phyloP scores from a whole-genome alignment of 805 yeast genomes.

The Candida silvicultrix region DNA sequence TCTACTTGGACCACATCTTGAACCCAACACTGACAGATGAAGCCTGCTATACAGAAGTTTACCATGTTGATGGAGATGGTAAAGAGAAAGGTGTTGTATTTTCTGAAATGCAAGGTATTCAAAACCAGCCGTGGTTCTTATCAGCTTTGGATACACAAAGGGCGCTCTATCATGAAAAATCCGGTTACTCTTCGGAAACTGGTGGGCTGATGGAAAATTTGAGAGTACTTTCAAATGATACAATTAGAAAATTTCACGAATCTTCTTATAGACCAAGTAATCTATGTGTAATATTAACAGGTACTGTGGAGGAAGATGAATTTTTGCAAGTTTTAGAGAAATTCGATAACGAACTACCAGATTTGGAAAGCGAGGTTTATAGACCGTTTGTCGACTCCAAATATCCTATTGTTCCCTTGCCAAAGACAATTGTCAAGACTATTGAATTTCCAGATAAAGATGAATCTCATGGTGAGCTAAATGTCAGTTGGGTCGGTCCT shows the following conservation, averaged over 20 bases:
- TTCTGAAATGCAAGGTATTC: conserved; percentile 94
- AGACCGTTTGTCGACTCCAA: conserved; percentile 81
- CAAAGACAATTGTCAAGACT: conserved; percentile 34
- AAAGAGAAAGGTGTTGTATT: conserved; percentile 95
- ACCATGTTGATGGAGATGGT: conserved; percentile 86
- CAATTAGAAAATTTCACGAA: conserved; percentile 71
- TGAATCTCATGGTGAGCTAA: conserved; percentile 73
- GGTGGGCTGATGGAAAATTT: conserved; percentile 84
- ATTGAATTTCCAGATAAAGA: conserved; percentile 86
- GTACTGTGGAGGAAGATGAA: conserved; percentile 74
- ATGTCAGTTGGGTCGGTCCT: conserved; percentile 82
- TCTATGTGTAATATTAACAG: conserved; percentile 76
- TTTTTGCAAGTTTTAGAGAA: conserved; percentile 50
- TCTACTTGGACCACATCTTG: conserved; percentile 82
- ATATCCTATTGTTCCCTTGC: conserved; percentile 28
- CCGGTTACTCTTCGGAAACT: conserved; percentile 90
- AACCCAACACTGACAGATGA: conserved; percentile 83
- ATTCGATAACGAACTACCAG: conserved; percentile 55
- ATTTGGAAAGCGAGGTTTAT: conserved; percentile 23
- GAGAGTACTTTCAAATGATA: conserved; percentile 63
- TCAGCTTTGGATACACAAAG: conserved; percentile 55
- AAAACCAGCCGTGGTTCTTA: conserved; percentile 68
- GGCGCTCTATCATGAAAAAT: conserved; percentile 43
- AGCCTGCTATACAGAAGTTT: conserved; percentile 91
- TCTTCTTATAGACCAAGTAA: conserved; percentile 76